A percentile compares a stretch with the other conserved stretches of the same genome.
Conservation (phyloP, 345 rosid species). For the Dipteronia sinensis region DNA sequence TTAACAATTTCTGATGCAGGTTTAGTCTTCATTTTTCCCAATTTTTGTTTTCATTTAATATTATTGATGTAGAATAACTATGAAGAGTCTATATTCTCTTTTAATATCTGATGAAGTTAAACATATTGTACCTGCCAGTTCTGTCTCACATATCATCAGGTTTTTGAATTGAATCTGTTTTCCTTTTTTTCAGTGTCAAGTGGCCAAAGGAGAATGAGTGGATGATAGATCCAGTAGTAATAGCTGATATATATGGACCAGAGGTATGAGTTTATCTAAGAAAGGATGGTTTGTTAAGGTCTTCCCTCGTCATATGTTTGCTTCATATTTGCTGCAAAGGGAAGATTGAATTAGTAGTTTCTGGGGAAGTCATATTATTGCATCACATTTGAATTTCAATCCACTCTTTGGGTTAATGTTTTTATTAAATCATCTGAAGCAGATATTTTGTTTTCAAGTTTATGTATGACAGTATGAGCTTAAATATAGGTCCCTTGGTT, state of each 20-base stretch:
- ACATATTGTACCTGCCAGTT: slow-evolving; percentile 5
- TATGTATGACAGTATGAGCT: not conserved
- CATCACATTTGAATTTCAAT: not conserved
- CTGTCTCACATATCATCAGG: not conserved
- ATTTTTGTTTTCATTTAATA: not conserved
- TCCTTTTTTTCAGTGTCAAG: slow-evolving; percentile 62
- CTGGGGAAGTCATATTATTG: not conserved
- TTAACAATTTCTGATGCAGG: not conserved
- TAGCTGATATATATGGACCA: slow-evolving; percentile 81
- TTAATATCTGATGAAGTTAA: slow-evolving; percentile 7
- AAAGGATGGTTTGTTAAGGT: slow-evolving; percentile 7
- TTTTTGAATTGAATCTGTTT: slow-evolving; percentile 22
- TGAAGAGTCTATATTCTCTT: not conserved
- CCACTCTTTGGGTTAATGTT: not conserved
- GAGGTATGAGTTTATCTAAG: slow-evolving; percentile 52
- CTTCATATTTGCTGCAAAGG: not conserved
- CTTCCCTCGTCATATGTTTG: not conserved
- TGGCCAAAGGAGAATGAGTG: slow-evolving; percentile 74
- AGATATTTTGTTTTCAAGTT: not conserved
- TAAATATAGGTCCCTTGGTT: not conserved
- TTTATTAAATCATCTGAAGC: not conserved
- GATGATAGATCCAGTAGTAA: slow-evolving; percentile 84
- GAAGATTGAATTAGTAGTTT: not conserved
- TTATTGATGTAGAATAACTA: not conserved
- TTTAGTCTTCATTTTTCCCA: not conserved